Evolutionary conservation across 345 rosid genomes (phyloP), one percentile per base, ranked within the genome.

Genomic region (Rhizophora apiculata): DNA sequence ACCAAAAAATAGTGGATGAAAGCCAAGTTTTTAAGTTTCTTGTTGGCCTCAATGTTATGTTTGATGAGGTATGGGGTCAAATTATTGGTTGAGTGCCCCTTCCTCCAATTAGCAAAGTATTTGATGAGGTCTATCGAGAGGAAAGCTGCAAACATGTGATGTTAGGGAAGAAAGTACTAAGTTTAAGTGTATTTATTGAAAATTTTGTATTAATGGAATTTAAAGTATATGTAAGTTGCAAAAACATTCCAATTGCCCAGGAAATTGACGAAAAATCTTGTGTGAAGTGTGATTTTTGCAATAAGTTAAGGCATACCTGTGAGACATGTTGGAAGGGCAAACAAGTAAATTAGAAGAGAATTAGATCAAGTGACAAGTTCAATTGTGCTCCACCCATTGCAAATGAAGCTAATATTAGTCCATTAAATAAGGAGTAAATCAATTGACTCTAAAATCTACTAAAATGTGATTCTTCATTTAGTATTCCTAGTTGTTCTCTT

Each of bases 81-180:
- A 66, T 51, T n/a, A 54, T 66, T 66, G 59, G 59, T 20, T 16
- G 48, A 52, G 24, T 51, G 6, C 60, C 69, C 7, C 26, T 66
- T 20, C 43, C 60, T 8, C 29, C 24, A 6, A 51, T 66, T 53
- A 13, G 39, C 0, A 0, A 52, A 66, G 43, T 29, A 10, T 66
- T 66, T 51, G 6, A 29, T 6, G 59, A 66, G 24, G 60, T 66
- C 16, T 15, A 15, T 29, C 3, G 0, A 6, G 69, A 52, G 29
- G 69, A 53, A 22, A 66, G 39, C 6, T 18, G n/a, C 2, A 11
- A 34, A 19, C 6, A 6, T 32, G 36, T 43, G 11, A 64, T 64
- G 55, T 24, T 54, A 0, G 61, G 26, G 3, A 51, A 66, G 39
- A 22, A 32, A 32, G 36, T 32, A 6, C 36, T 8, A 19, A 34